phyloP scores from a whole-genome alignment of 2,329 filamentous ascomycete genomes.

The Aspergillus candidus region DNA sequence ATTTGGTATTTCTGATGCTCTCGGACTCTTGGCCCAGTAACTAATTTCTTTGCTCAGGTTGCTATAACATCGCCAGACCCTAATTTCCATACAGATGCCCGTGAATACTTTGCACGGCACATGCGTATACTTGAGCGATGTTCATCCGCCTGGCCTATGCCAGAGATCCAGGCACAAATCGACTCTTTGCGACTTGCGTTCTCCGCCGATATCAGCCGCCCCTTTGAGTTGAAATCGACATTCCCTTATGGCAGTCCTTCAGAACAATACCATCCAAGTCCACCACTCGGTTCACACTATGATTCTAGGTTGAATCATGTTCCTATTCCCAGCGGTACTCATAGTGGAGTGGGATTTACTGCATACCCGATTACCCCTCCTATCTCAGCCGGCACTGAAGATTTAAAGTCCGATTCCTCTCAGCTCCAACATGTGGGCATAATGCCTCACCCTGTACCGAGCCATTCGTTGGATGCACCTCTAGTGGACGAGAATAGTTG shows the following conservation, averaged over 20 bases:
- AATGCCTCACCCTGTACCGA: constrained; percentile 29
- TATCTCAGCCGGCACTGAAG: constrained; percentile 64
- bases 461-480: constrained; percentile 46
- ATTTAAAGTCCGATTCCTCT: constrained; percentile 71
- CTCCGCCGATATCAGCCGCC: constrained; percentile 74
- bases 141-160: constrained; percentile 76
- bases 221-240: constrained; percentile 80
- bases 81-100: constrained; percentile 74
- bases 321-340: constrained; percentile 38
- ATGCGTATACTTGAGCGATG: constrained; percentile 91
- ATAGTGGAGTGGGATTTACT: constrained; percentile 45
- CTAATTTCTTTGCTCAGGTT: constrained; percentile 51
- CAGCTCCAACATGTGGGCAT: constrained; percentile 57
- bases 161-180: constrained; percentile 84
- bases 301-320: constrained; percentile 46
- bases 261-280: constrained; percentile 57
- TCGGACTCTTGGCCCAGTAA: not conserved
- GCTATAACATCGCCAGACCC: constrained; percentile 90
- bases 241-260: constrained; percentile 82
- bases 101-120: constrained; percentile 84
- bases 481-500: constrained; percentile 65
- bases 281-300: constrained; percentile 48
- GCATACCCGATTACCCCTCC: constrained; percentile 72
- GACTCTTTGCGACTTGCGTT: constrained; percentile 86
- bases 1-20: constrained; percentile 56